phyloP scores from a whole-genome alignment of 257 asterid genomes.

The Penstemon eatonii region DNA sequence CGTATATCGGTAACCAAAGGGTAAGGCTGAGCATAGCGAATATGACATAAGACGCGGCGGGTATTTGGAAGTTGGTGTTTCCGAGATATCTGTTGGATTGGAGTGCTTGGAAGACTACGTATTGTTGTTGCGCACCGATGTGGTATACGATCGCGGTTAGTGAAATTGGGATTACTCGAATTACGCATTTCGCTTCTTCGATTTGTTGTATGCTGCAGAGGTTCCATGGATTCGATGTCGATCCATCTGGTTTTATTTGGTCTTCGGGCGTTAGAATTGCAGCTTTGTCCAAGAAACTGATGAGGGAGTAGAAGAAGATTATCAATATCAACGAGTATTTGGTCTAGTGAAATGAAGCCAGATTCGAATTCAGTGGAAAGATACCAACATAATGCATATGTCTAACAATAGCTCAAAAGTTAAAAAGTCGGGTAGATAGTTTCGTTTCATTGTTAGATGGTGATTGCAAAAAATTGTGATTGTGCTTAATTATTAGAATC shows the following conservation, averaged over 20 bases:
- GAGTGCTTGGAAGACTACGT: slow-evolving; percentile 73
- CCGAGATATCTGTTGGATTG: slow-evolving; percentile 67
- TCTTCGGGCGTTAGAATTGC: slow-evolving; percentile 59
- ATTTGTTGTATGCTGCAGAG: slow-evolving; percentile 67
- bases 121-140: slow-evolving; percentile 56
- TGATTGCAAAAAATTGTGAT: too few species aligned
- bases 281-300: slow-evolving; percentile 69
- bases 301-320: background rate
- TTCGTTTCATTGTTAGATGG: too few species aligned
- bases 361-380: too few species aligned
- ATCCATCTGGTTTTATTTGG: slow-evolving; percentile 48
- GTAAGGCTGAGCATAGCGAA: slow-evolving; percentile 65
- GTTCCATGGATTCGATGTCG: slow-evolving; percentile 58
- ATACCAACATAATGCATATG: too few species aligned
- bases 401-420: too few species aligned
- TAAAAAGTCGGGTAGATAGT: too few species aligned
- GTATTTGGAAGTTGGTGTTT: slow-evolving; percentile 47
- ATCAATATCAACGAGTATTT: too few species aligned
- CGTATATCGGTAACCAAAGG: slow-evolving; percentile 62
- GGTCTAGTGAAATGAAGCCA: too few species aligned
- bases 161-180: slow-evolving; percentile 63
- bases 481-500: too few species aligned
- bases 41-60: slow-evolving; percentile 62
- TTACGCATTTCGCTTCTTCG: slow-evolving; percentile 68
- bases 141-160: slow-evolving; percentile 58